Evolutionary conservation across 495 filamentous ascomycete genomes (phyloP).

Genomic region (Astrocystis sublimbata): DNA sequence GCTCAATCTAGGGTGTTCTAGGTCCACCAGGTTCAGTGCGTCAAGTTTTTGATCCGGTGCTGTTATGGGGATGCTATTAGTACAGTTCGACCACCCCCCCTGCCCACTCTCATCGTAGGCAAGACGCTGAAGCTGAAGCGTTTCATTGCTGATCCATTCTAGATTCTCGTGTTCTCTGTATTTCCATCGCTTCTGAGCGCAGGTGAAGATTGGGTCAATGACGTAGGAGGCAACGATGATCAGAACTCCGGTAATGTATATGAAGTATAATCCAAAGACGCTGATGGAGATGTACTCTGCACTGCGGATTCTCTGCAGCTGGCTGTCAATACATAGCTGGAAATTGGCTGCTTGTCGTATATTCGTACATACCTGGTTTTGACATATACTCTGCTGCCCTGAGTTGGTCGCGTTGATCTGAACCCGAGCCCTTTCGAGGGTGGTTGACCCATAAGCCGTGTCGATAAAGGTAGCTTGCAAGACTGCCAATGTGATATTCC

Average conservation of each 20-base stretch:
- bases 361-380: conserved; percentile 9
- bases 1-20: neutral
- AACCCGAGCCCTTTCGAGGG: conserved; percentile 19
- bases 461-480: conserved; percentile 10
- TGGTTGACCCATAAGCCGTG: neutral
- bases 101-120: conserved; percentile 15
- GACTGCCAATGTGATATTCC: neutral
- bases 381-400: neutral
- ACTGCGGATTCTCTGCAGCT: conserved; percentile 19
- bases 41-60: neutral
- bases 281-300: conserved; percentile 16
- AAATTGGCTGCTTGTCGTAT: neutral
- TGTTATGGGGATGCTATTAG: neutral
- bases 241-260: conserved; percentile 7
- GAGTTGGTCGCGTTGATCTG: neutral
- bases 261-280: conserved; percentile 20
- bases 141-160: conserved; percentile 21
- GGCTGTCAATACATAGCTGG: neutral
- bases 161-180: conserved; percentile 11
- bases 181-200: neutral
- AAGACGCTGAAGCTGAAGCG: conserved; percentile 23
- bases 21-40: neutral
- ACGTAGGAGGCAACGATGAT: conserved; percentile 11
- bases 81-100: conserved; percentile 11
- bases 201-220: conserved; percentile 6